These are phyloP conservation scores for Boletus bicolor DNA, from an alignment of 768 basidiomycete species.

Conservation along the genomic window DNA sequence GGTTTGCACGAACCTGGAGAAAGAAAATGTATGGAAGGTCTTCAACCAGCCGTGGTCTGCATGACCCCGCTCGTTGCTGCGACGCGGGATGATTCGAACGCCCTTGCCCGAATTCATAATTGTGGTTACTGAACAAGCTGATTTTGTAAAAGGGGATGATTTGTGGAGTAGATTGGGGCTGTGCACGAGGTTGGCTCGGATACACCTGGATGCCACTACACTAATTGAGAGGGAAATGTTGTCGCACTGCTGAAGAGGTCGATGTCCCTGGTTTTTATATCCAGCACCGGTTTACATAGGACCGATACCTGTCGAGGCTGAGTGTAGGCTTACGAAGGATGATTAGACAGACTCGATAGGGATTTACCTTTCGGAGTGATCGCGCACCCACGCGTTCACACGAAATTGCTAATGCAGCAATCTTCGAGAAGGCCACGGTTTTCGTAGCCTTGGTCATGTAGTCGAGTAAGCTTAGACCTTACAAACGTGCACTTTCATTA, in stretches of 20 bases:
- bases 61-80: conserved; percentile 62
- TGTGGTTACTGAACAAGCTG: background rate
- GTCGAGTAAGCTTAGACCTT: no score
- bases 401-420: conserved; percentile 9
- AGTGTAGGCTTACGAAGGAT: conserved; percentile 6
- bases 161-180: background rate
- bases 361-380: conserved; percentile 24
- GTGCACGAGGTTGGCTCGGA: conserved; percentile 1
- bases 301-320: background rate
- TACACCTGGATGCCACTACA: background rate
- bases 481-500: background rate
- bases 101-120: conserved; percentile 16
- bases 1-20: conserved; percentile 50
- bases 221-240: conserved; percentile 3
- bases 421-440: no score
- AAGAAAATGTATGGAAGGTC: conserved; percentile 83
- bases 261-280: conserved; percentile 17
- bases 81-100: conserved; percentile 47
- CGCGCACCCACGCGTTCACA: conserved; percentile 25
- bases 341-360: conserved; percentile 10
- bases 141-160: background rate
- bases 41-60: conserved; percentile 87
- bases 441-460: background rate
- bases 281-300: background rate
- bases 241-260: background rate